phyloP scores from a whole-genome alignment of 805 yeast species.

The Yamadazyma endophytica region DNA sequence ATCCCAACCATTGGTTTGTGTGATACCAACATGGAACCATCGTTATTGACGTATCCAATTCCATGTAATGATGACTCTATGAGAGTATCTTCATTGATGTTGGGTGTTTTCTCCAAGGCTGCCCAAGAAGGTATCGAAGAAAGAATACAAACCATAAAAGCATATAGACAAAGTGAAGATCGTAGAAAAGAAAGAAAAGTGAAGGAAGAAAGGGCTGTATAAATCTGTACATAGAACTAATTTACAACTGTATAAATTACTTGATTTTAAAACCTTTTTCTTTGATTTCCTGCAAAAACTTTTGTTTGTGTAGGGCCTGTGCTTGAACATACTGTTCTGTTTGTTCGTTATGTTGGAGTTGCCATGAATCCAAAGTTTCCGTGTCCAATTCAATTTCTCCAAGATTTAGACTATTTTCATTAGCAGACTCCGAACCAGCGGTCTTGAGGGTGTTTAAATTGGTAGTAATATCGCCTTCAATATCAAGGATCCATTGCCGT shows the following conservation, averaged over 20 bases:
- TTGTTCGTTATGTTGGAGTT: background rate
- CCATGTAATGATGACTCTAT: constrained; percentile 94
- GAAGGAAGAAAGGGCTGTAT: too few relatives aligned
- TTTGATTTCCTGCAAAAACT: background rate
- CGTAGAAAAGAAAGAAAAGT: background rate
- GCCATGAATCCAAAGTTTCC: background rate
- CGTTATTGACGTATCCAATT: constrained; percentile 85
- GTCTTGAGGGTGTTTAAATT: too few relatives aligned
- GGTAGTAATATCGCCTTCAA: too few relatives aligned
- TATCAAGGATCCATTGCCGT: background rate
- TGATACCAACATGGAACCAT: constrained; percentile 92
- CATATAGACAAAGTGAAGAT: constrained; percentile 4
- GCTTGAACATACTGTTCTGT: background rate
- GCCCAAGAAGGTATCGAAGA: constrained; percentile 72
- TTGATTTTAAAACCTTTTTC: too few relatives aligned
- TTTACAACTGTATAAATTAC: too few relatives aligned
- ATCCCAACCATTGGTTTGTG: constrained; percentile 92
- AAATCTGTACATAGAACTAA: too few relatives aligned
- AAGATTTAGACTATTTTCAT: too few relatives aligned
- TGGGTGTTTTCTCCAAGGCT: constrained; percentile 81
- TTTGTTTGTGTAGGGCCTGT: background rate
- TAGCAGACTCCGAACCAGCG: too few relatives aligned
- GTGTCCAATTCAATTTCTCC: background rate
- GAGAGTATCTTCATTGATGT: constrained; percentile 72
- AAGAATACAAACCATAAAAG: constrained; percentile 37